Evolutionary conservation across 305 asterid species (phyloP).

Genomic region (Caryopteris hybrid): DNA sequence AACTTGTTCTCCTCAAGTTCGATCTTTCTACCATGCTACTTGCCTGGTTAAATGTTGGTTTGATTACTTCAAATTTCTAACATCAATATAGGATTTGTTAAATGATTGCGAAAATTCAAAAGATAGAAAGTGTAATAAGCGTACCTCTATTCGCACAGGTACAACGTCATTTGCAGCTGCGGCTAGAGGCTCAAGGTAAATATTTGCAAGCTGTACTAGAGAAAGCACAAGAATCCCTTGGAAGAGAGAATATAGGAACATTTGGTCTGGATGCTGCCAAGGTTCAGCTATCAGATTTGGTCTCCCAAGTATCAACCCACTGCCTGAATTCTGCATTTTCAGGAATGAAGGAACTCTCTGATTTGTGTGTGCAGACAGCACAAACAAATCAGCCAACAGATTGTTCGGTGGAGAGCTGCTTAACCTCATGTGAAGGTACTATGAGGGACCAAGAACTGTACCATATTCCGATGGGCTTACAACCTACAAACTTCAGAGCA

Average conservation of each 20-base stretch:
- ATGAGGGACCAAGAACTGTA: constrained; percentile 51
- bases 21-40: neutral
- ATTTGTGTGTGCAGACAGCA: constrained; percentile 46
- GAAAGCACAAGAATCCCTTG: constrained; percentile 91
- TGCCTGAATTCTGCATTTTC: constrained; percentile 68
- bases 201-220: constrained; percentile 84
- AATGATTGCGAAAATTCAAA: neutral
- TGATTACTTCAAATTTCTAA: neutral
- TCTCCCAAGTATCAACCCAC: constrained; percentile 75
- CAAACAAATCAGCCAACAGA: constrained; percentile 51
- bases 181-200: constrained; percentile 96
- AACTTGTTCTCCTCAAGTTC: neutral
- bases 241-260: constrained; percentile 67
- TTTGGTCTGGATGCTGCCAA: constrained; percentile 74
- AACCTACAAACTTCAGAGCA: constrained; percentile 35
- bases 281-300: constrained; percentile 73
- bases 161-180: constrained; percentile 85
- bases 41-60: neutral
- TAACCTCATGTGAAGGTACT: constrained; percentile 64
- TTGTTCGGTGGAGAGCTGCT: constrained; percentile 72
- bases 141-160: constrained; percentile 47
- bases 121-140: constrained; percentile 13
- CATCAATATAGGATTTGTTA: neutral
- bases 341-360: constrained; percentile 52
- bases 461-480: constrained; percentile 35